phyloP scores from a whole-genome alignment of 2,329 filamentous ascomycete genomes.

The Arachnopeziza araneosa region DNA sequence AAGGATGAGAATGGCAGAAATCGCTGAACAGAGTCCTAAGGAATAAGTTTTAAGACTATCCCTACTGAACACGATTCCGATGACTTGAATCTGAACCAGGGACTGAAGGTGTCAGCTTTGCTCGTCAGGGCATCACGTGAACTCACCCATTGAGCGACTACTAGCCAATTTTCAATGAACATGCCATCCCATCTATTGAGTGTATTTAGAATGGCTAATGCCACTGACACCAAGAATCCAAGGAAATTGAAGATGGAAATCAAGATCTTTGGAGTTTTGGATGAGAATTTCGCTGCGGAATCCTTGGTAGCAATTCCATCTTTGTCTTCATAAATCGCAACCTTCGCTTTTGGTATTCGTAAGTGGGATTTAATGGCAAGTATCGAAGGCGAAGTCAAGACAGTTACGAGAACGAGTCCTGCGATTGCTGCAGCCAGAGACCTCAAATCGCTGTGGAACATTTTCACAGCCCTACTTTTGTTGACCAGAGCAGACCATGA shows the following conservation, averaged over 20 bases:
- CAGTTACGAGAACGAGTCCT: slow-evolving; percentile 30
- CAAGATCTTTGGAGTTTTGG: neutral
- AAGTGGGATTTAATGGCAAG: slow-evolving; percentile 32
- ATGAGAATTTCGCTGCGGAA: neutral
- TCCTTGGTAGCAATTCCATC: neutral
- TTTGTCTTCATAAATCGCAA: slow-evolving; percentile 32
- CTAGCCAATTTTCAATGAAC: slow-evolving; percentile 54
- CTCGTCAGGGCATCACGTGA: slow-evolving; percentile 19
- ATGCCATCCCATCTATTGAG: slow-evolving; percentile 35
- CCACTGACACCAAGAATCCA: slow-evolving; percentile 29
- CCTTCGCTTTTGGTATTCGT: slow-evolving; percentile 31
- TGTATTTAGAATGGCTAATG: slow-evolving; percentile 48
- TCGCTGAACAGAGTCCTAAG: slow-evolving; percentile 46
- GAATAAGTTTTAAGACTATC: slow-evolving; percentile 47
- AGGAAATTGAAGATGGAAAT: neutral
- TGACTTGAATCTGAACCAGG: slow-evolving; percentile 47
- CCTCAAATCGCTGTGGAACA: slow-evolving; percentile 49
- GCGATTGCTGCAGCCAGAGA: slow-evolving; percentile 20
- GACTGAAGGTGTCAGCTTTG: slow-evolving; percentile 28
- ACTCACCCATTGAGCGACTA: slow-evolving; percentile 58
- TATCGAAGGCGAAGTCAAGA: slow-evolving; percentile 36
- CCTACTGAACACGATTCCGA: slow-evolving; percentile 43
- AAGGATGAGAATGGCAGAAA: slow-evolving; percentile 42
- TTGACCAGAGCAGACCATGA: neutral
- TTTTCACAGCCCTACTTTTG: slow-evolving; percentile 38